phyloP scores from a whole-genome alignment of 2,329 filamentous ascomycete species.

The Cercospora beticola region DNA sequence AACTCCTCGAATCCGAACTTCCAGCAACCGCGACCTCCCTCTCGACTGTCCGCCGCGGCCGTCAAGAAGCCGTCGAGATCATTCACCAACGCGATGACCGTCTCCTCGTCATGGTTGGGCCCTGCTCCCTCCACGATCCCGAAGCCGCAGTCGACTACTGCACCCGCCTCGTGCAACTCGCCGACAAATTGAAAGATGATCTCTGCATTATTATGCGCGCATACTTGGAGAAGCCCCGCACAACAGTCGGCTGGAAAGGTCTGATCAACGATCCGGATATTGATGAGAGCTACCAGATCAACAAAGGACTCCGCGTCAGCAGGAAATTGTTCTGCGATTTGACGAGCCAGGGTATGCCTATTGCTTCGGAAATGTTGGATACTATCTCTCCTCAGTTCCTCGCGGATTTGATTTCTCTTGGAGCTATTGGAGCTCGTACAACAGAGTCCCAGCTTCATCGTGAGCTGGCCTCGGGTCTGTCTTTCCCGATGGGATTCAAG shows the following conservation, averaged over 20 bases:
- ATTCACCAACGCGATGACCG: conserved; percentile 79
- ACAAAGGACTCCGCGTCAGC: conserved; percentile 93
- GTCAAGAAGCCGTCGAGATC: conserved; percentile 68
- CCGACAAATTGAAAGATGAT: conserved; percentile 77
- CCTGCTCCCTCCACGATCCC: conserved; percentile 97
- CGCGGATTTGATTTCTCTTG: conserved; percentile 90
- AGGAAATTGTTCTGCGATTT: conserved; percentile 91
- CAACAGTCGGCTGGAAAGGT: conserved; percentile 98
- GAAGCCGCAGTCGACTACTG: conserved; percentile 85
- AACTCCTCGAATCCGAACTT: conserved; percentile 82
- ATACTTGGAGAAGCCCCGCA: conserved; percentile 98
- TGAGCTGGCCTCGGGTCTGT: conserved; percentile 90
- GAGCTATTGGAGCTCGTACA: conserved; percentile 91
- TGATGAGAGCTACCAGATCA: conserved; percentile 96
- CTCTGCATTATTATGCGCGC: conserved; percentile 95
- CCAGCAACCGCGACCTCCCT: conserved; percentile 62
- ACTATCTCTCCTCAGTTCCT: conserved; percentile 98
- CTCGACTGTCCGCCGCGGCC: conserved; percentile 69
- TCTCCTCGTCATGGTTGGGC: conserved; percentile 89
- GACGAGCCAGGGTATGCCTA: conserved; percentile 83
- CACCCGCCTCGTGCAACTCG: conserved; percentile 70
- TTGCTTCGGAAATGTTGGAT: conserved; percentile 97
- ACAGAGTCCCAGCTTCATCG: conserved; percentile 96
- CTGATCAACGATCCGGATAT: conserved; percentile 99
- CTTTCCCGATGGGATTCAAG: conserved; percentile 99